These are phyloP conservation scores for Phytophthora vignae DNA, from an alignment of 352 stramenopile genomes.

Conservation along the genomic window DNA sequence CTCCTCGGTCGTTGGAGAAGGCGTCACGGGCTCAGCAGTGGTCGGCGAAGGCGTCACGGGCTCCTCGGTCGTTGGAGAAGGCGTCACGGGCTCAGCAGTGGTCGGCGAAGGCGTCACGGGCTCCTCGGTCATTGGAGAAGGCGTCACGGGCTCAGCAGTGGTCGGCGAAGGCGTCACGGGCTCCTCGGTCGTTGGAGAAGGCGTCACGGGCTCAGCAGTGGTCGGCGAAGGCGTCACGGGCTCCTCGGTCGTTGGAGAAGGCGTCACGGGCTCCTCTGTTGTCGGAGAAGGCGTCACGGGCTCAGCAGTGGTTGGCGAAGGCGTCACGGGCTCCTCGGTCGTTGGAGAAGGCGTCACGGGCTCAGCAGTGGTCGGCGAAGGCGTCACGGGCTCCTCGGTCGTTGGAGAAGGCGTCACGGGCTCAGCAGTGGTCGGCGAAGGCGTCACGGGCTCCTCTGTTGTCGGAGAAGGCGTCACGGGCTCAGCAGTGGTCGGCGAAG, in stretches of 20 bases:
- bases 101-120: not conserved
- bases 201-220: not conserved
- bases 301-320: not conserved
- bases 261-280: not conserved
- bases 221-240: not conserved
- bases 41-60: not conserved
- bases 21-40: constrained; percentile 1
- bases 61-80: not conserved
- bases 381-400: not conserved
- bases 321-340: not conserved
- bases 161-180: not conserved
- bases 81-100: not conserved
- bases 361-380: not conserved
- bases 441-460: not conserved
- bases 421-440: not conserved
- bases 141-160: not conserved
- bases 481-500: not conserved
- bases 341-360: not conserved
- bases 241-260: not conserved
- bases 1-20: not conserved
- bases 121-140: not conserved
- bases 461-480: not conserved
- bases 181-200: not conserved
- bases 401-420: constrained; percentile 6
- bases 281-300: not conserved